Evolutionary conservation across 371 early-diverging fungal species (phyloP), one percentile per base, ranked within the genome.

Genomic region (Syncephalastrum contaminatum): DNA sequence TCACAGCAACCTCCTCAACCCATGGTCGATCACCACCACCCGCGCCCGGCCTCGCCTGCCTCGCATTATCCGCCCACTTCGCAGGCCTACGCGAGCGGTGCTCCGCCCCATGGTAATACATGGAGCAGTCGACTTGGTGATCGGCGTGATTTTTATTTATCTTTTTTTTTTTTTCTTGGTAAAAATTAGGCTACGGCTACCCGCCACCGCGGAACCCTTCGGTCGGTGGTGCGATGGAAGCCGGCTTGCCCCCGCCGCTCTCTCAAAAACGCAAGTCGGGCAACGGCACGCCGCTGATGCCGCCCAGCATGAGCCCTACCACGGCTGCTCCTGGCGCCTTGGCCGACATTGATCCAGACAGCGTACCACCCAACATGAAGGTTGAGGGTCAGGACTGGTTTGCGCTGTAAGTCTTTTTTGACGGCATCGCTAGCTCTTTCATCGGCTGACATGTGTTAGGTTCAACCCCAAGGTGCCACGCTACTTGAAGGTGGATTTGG

Each of bases 351-450:
- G 93, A 93, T 61, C 89, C 88, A 2, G 92, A 93, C 36, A 84
- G 69, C 25, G 88, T 92, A 18, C 93, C 93, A 14, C 67, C 88
- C 4, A 86, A 82, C 51, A 72, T 88, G 77, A 93, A 91, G 69
- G 86, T 85, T n/a, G 95, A 95, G 73, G 93, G 94, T 13, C 63
- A 76, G 10, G 96, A 95, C 80, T 96, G 96, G 96, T 84, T 90
- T 77, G 91, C 89, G 43, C 80, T 91, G 86, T 88, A 83, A 66
- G 88, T 76, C 43, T 1, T n/a, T 1, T 57, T 24, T 13, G 24
- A 25, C 36, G 10, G 0, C 36, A 30, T 10, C 36, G 12, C 8
- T 19, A 4, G 13, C 7, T 39, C 16, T 10, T 56, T 14, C 20
- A 43, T 21, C 45, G 6, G 4, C 19, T 40, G 19, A 12, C 43